phyloP scores from a whole-genome alignment of 345 rosid genomes.

The Turnera subulata region DNA sequence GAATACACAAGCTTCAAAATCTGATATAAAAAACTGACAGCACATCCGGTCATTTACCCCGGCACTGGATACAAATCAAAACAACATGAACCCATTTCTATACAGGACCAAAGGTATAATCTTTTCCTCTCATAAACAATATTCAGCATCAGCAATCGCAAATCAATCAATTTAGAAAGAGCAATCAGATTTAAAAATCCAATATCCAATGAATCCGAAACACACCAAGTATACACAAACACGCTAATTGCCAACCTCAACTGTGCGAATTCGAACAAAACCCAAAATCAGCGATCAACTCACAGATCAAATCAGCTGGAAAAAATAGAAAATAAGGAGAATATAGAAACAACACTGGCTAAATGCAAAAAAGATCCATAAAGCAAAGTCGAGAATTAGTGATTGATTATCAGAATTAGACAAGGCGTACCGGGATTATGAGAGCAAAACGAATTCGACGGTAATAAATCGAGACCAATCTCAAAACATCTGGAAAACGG shows the following conservation, averaged over 20 bases:
- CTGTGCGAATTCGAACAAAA: conserved; percentile 8
- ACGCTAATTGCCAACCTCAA: background rate
- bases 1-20: background rate
- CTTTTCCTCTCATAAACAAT: conserved; percentile 13
- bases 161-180: conserved; percentile 15
- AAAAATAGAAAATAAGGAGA: background rate
- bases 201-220: conserved; percentile 19
- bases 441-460: conserved; percentile 29
- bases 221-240: conserved; percentile 19
- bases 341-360: background rate
- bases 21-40: conserved; percentile 5
- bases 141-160: conserved; percentile 13
- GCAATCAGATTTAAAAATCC: conserved; percentile 5
- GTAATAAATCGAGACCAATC: conserved; percentile 17
- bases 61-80: conserved; percentile 9
- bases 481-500: conserved; percentile 19
- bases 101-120: conserved; percentile 5
- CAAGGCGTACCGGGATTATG: conserved; percentile 27
- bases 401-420: conserved; percentile 20
- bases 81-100: conserved; percentile 3
- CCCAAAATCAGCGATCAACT: conserved; percentile 14
- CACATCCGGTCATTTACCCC: conserved; percentile 20
- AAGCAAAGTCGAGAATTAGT: conserved; percentile 7
- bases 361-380: conserved; percentile 12
- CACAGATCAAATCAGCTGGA: conserved; percentile 22